Percentiles rank a stretch among this genome's conserved stretches.
Conservation (phyloP, 306 rosid species). For the Begonia loranthoides region DNA sequence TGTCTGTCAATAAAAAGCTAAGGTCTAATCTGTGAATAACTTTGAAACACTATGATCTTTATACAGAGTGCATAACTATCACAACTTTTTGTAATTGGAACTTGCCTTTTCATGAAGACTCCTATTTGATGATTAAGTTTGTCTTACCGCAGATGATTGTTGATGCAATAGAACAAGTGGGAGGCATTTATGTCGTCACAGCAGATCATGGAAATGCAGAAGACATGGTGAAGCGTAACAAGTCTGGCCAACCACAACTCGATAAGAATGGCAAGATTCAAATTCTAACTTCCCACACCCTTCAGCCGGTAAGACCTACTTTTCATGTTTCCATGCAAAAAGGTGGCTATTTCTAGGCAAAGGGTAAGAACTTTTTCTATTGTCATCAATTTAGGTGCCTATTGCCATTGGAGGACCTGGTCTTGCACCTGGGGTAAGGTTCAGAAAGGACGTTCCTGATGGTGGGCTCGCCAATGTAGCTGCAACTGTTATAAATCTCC, state of each 20-base stretch:
- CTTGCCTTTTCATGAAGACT: too few relatives aligned
- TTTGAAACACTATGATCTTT: too few relatives aligned
- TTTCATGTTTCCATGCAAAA: too few relatives aligned
- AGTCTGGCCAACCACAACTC: conserved; percentile 65
- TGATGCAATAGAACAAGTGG: conserved; percentile 84
- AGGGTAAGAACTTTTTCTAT: too few relatives aligned
- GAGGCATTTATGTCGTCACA: conserved; percentile 90
- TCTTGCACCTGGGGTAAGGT: conserved; percentile 46
- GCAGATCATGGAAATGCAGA: conserved; percentile 99
- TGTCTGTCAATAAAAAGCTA: too few relatives aligned
- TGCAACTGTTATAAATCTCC: conserved; percentile 94
- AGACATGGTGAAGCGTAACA: conserved; percentile 96
- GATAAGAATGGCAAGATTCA: conserved; percentile 84
- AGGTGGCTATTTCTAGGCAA: too few relatives aligned
- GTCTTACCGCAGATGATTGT: conserved; percentile 56
- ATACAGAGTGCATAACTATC: too few relatives aligned
- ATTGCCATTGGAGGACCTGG: conserved; percentile 98
- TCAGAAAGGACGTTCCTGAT: conserved; percentile 57
- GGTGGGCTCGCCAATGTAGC: conserved; percentile 95
- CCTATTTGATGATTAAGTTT: background rate
- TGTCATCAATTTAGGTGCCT: conserved; percentile 43
- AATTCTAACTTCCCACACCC: conserved; percentile 94
- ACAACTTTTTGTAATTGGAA: too few relatives aligned
- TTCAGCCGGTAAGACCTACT: conserved; percentile 61
- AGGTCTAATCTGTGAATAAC: too few relatives aligned